Base-by-base conservation (phyloP, 1,284 basidiomycete genomes). In the Ceratobasidium sp. region DNA sequence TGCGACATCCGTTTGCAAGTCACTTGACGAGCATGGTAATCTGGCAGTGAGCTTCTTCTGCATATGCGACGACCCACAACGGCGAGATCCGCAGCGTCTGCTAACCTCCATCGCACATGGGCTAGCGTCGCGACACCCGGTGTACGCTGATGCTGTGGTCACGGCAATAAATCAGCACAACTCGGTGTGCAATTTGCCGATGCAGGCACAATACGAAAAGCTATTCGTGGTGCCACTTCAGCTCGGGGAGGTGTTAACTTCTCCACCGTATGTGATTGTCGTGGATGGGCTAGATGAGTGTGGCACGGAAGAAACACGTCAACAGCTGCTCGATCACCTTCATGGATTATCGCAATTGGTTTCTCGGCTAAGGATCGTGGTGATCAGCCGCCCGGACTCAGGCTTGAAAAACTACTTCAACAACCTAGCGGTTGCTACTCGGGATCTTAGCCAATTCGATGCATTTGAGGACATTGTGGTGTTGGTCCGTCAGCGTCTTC, bases 251-350 rank as follows among this genome's bases (percentile, higher is more conserved):
- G 5, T 16, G 33, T 16, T 64, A 12, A 41, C 52, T 18, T 12
- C 48, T 8, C 33, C 23, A 8, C 71, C 38, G 12, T 23, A 54
- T 44, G 67, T 70, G 12, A 20, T 77, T 30, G 54, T 77, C 30
- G 54, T 77, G 6, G 66, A 77, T 60, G 76, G 27, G 6, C 67
- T 77, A 1, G 76, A 77, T 54, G 76, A 77, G 46, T 77, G 66
- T 23, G 41, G 23, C 16, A 41, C 41, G 8, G 38, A 38, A 18
- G 41, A 59, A 18, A 41, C 30, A 12, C 52, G 68, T n/a, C 46
- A 7, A 12, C 35, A 20, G 16, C 67, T 70, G 16, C 30, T 60
- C 20, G 23, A 10, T 3, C 33, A 30, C 20, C 38, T 60, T 14
- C 30, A 20, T 10, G n/a, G n/a, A 20, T 35, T 71, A 23, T 64